A percentile compares a stretch with the other conserved stretches of the same genome.
Conservation (phyloP, 75 land plant species). For the Pinus albicaulis region DNA sequence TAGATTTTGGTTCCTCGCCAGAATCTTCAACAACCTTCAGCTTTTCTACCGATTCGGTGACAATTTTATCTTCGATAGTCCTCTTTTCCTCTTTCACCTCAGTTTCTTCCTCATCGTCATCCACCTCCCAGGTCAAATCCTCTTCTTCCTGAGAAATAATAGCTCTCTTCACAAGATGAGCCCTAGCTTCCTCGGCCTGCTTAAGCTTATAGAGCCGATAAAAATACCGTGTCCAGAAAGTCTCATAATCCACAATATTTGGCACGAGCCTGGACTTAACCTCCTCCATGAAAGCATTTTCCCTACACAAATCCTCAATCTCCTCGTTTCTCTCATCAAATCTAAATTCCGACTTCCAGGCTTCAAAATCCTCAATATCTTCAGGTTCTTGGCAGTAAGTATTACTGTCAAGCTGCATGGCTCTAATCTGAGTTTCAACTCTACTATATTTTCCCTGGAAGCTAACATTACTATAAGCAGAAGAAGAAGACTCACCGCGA, state of each 20-base stretch:
- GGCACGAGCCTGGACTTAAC: constrained; percentile 67
- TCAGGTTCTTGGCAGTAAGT: constrained; percentile 79
- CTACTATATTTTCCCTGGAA: constrained; percentile 43
- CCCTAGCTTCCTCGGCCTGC: constrained; percentile 83
- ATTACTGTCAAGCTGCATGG: constrained; percentile 61
- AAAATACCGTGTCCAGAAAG: constrained; percentile 84
- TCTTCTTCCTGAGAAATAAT: constrained; percentile 63
- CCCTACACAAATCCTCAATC: constrained; percentile 47
- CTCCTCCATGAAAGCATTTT: constrained; percentile 54
- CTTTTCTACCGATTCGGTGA: not conserved
- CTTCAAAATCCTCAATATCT: constrained; percentile 57
- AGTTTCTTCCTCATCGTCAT: constrained; percentile 61
- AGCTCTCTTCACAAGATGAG: constrained; percentile 83
- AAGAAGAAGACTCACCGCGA: constrained; percentile 1
- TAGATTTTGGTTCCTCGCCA: not conserved
- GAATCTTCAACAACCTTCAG: not conserved
- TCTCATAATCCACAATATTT: constrained; percentile 41
- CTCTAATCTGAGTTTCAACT: constrained; percentile 65
- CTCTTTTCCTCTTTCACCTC: constrained; percentile 16
- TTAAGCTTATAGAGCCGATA: constrained; percentile 75
- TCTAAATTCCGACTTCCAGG: constrained; percentile 61
- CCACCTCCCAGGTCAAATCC: constrained; percentile 70
- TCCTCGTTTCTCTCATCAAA: constrained; percentile 60
- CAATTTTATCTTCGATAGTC: not conserved
- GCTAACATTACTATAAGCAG: constrained; percentile 7